Conservation (phyloP, 1,284 basidiomycete species). For the Lignosus rhinocerotis region DNA sequence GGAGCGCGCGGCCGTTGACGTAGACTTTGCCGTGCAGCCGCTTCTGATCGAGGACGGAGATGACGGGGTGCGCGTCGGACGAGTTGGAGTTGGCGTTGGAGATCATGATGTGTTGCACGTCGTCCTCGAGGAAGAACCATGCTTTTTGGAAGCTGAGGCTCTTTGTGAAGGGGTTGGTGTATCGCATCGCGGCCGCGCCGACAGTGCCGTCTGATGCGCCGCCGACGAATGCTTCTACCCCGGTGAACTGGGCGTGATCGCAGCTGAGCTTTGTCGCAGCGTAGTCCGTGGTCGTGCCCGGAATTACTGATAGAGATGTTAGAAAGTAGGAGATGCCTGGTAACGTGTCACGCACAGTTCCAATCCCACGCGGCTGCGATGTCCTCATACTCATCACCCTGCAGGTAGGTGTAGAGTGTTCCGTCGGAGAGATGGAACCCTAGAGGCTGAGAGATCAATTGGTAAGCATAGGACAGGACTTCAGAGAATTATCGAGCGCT, state of each 20-base stretch:
- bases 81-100: slow-evolving; percentile 39
- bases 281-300: slow-evolving; percentile 67
- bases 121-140: slow-evolving; percentile 70
- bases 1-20: slow-evolving; percentile 40
- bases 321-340: neutral
- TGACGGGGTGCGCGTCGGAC: slow-evolving; percentile 47
- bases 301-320: slow-evolving; percentile 40
- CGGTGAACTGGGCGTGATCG: slow-evolving; percentile 39
- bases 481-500: slow-evolving; percentile 8
- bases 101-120: slow-evolving; percentile 63
- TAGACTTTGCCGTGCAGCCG: slow-evolving; percentile 44
- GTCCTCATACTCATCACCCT: slow-evolving; percentile 69
- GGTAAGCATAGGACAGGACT: neutral
- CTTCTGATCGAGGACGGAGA: slow-evolving; percentile 67
- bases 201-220: slow-evolving; percentile 56
- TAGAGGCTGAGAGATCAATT: slow-evolving; percentile 39
- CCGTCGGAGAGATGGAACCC: slow-evolving; percentile 73
- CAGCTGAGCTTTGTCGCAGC: slow-evolving; percentile 52
- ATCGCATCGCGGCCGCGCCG: slow-evolving; percentile 61
- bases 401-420: slow-evolving; percentile 59
- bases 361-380: slow-evolving; percentile 72
- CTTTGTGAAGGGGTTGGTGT: slow-evolving; percentile 58
- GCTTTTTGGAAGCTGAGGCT: slow-evolving; percentile 64
- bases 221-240: slow-evolving; percentile 60
- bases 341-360: slow-evolving; percentile 43